Evolutionary conservation across 305 asterid species (phyloP).

Genomic region (Solanum hybrid): DNA sequence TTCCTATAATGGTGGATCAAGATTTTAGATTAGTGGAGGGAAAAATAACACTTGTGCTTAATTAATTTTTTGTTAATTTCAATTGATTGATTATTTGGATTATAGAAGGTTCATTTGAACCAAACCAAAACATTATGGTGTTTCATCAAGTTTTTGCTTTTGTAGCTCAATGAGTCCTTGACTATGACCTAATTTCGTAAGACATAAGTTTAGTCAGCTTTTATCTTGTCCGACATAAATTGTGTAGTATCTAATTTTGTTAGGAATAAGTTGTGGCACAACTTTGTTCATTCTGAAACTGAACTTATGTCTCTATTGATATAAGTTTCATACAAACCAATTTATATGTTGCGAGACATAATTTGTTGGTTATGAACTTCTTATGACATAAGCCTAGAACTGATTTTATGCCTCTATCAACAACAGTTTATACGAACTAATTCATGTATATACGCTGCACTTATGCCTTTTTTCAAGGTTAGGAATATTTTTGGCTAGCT

Average conservation of each 20-base stretch:
- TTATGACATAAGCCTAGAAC: not conserved
- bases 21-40: not conserved
- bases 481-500: not conserved
- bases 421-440: not conserved
- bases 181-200: not conserved
- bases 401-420: not conserved
- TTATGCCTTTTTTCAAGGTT: not conserved
- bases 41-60: not conserved
- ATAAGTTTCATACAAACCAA: not conserved
- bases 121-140: not conserved
- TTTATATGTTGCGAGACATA: not conserved
- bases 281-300: too few species aligned
- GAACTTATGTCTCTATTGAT: not conserved
- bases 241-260: not conserved
- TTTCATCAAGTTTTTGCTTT: not conserved
- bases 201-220: not conserved
- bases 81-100: not conserved
- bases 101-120: not conserved
- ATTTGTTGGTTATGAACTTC: not conserved
- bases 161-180: not conserved
- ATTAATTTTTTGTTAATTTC: not conserved
- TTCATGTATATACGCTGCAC: not conserved
- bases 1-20: slow-evolving; percentile 1
- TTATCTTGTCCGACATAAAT: not conserved
- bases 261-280: not conserved